Conservation (phyloP, 2,329 filamentous ascomycete species). For the Lachnellula suecica region DNA sequence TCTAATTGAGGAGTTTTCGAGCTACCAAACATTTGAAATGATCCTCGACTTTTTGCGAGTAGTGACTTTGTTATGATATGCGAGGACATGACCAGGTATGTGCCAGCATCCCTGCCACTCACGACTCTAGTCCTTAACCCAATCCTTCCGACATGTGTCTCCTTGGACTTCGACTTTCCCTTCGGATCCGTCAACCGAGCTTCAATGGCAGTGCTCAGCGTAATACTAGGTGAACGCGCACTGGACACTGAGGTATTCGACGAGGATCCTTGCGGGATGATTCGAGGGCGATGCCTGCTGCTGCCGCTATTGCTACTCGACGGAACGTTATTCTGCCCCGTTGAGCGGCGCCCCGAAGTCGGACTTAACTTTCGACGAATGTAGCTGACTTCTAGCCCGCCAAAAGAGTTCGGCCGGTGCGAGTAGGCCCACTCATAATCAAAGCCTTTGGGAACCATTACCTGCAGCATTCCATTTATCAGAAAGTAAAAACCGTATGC, state of each 20-base stretch:
- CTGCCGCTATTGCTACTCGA: not conserved
- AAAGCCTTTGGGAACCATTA: constrained; percentile 2
- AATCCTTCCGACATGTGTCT: not conserved
- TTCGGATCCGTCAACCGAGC: not conserved
- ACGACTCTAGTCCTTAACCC: not conserved
- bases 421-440: constrained; percentile 4
- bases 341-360: not conserved
- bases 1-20: not conserved
- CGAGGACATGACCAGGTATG: constrained; percentile 2
- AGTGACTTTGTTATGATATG: constrained; percentile 3
- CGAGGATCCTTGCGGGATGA: not conserved
- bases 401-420: constrained; percentile 2
- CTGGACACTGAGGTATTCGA: not conserved
- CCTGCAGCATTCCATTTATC: constrained; percentile 1
- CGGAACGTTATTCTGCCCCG: not conserved
- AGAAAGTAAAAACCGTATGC: constrained; percentile 4
- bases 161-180: not conserved
- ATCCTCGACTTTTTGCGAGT: constrained; percentile 1
- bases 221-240: not conserved
- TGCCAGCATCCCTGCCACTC: not conserved
- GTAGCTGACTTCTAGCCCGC: constrained; percentile 5
- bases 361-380: not conserved
- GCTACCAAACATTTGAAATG: not conserved
- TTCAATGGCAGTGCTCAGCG: not conserved
- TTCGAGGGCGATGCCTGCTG: not conserved